Evolutionary conservation across 441 rosid species (phyloP), one percentile per base, ranked within the genome.

Genomic region (Populus tomentosa): DNA sequence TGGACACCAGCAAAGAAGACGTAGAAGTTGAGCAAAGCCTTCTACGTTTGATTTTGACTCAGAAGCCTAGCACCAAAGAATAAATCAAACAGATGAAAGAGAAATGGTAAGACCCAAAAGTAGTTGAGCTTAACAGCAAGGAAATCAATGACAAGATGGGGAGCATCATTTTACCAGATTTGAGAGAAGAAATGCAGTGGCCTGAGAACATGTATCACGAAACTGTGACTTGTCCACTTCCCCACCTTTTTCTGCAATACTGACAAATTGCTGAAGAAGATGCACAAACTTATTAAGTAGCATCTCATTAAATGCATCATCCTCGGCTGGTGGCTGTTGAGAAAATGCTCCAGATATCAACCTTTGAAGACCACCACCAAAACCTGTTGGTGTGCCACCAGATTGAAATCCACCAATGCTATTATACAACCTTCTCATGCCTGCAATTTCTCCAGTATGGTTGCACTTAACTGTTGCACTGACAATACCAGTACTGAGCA

Each of bases 391-490:
- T 32, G 85, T 28, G 40, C 82, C 78, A 72, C 86, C 92, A 78
- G 93, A 74, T 82, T 94, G 97, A 84, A 94, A 91, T 74, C 98
- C 99, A 75, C 98, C 98, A 78, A 97, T 90, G 86, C 97, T 92
- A 89, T 85, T 91, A 83, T 92, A 94, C 82, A 97, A 84, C 84
- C 97, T 90, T 87, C 97, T 90, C 99, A 97, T 93, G 82, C 98
- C 99, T 76, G 98, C 97, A 82, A 97, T 94, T 90, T 97, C 97
- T 84, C 99, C 98, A 61, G 97, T 94, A 87, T 93, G 93, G 76
- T 97, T 97, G 83, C 95, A 91, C 84, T 97, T 94, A 35, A 87
- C 94, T 32, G 98, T 97, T 83, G 99, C 99, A 86, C 97, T 94
- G 77, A 93, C 98, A 56, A 94, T 88, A 78, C 95, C 93, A 79